These are phyloP conservation scores for Monosporascus ibericus DNA, from an alignment of 2,329 filamentous ascomycete species.

Conservation along the genomic window DNA sequence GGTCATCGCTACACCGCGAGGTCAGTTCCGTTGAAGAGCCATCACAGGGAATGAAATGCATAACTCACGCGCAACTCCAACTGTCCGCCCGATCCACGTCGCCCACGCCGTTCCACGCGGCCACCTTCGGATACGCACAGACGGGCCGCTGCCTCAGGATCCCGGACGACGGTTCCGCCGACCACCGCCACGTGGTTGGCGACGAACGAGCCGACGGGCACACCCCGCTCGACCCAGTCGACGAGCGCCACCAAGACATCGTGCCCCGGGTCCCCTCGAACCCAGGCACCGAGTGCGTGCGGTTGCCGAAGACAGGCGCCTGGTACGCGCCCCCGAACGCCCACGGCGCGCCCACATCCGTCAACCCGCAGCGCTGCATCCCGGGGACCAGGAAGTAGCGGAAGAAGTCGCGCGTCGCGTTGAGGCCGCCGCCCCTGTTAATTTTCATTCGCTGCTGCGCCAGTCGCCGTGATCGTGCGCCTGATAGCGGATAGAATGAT, in stretches of 20 bases:
- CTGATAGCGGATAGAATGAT: no score
- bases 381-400: constrained; percentile 47
- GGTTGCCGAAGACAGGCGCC: constrained; percentile 20
- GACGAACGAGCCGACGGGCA: constrained; percentile 24
- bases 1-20: background rate
- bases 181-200: constrained; percentile 28
- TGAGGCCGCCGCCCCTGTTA: constrained; percentile 15
- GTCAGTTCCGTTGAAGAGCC: background rate
- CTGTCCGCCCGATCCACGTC: constrained; percentile 25
- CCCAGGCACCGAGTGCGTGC: constrained; percentile 28
- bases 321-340: constrained; percentile 29
- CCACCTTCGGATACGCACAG: constrained; percentile 34
- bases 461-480: no score
- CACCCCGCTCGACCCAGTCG: constrained; percentile 31
- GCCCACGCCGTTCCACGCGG: constrained; percentile 29
- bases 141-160: constrained; percentile 39
- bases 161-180: constrained; percentile 23
- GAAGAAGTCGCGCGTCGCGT: constrained; percentile 42
- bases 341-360: constrained; percentile 33
- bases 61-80: constrained; percentile 30
- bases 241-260: constrained; percentile 33
- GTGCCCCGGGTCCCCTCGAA: constrained; percentile 27
- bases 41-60: background rate
- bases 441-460: no score
- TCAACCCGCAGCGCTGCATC: constrained; percentile 41